Base-by-base conservation (phyloP, 352 stramenopile species). In the Thalassiosira mediterranea region DNA sequence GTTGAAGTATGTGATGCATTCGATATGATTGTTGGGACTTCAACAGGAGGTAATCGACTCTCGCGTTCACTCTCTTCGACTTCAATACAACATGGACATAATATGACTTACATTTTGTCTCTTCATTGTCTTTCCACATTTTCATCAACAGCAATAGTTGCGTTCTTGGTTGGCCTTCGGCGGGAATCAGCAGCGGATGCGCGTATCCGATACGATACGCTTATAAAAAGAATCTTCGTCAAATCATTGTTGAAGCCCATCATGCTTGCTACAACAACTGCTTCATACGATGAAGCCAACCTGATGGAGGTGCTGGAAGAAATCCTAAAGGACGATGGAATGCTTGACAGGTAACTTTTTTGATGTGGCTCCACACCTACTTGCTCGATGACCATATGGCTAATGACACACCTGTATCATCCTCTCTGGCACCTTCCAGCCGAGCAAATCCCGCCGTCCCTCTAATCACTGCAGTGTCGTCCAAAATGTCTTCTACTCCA, bases 81-180 rank as follows among this genome's bases (percentile, higher is more conserved):
- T n/a, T n/a, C n/a, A n/a, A n/a, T n/a, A n/a, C n/a, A n/a, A n/a
- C n/a, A n/a, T n/a, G n/a, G n/a, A n/a, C n/a, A n/a, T n/a, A n/a
- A n/a, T n/a, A n/a, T n/a, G n/a, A n/a, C n/a, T n/a, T n/a, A n/a
- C n/a, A n/a, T n/a, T n/a, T n/a, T n/a, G n/a, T n/a, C n/a, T n/a
- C n/a, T n/a, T n/a, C n/a, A n/a, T n/a, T n/a, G n/a, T n/a, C n/a
- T n/a, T n/a, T n/a, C n/a, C n/a, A n/a, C n/a, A n/a, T n/a, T n/a
- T n/a, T n/a, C n/a, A n/a, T n/a, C n/a, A n/a, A n/a, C n/a, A n/a
- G 89, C 86, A 10, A 92, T 94, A 25, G 81, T 94, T 67, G 72
- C 78, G n/a, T 90, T 93, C 38, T 71, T 93, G 38, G 69, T 91
- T 3, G 86, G 81, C 32, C 58, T 91, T 13, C 72, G 86, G 46